Evolutionary conservation across 73 alveolate species (phyloP).

Genomic region (Stentor roeselii): DNA sequence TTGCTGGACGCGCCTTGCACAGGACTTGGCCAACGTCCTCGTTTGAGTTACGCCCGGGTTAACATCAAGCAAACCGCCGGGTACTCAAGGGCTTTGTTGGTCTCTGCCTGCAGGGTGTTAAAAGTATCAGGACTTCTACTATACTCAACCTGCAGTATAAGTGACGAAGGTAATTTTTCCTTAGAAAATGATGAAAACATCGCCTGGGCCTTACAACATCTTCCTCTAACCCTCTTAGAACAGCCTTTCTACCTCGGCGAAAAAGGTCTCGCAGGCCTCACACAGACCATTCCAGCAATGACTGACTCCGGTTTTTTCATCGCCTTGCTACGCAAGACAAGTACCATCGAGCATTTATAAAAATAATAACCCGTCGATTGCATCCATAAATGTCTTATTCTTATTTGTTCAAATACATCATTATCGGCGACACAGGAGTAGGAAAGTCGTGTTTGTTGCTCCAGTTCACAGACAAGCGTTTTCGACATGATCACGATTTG

Average conservation of each 20-base stretch:
- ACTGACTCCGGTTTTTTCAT: not conserved
- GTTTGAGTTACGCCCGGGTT: constrained; percentile 26
- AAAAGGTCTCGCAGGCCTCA: not conserved
- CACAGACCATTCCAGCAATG: not conserved
- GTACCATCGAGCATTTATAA: no score
- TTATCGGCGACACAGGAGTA: constrained; percentile 48
- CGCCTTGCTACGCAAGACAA: no score
- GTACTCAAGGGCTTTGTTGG: constrained; percentile 4
- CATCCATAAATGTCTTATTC: constrained; percentile 44
- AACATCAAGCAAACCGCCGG: not conserved
- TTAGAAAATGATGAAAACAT: constrained; percentile 28
- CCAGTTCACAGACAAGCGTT: constrained; percentile 45
- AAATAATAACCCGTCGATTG: no score
- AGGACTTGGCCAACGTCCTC: constrained; percentile 93
- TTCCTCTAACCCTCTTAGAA: not conserved
- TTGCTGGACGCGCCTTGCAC: constrained; percentile 97
- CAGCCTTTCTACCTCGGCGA: not conserved
- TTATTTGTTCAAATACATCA: constrained; percentile 37
- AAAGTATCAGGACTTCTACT: constrained; percentile 15
- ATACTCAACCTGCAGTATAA: constrained; percentile 29
- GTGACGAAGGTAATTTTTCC: constrained; percentile 6
- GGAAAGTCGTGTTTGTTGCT: constrained; percentile 54
- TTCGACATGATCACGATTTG: constrained; percentile 42
- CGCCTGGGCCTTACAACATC: not conserved
- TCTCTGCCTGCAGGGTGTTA: not conserved